Conservation (phyloP, 768 basidiomycete species). For the Hypsizygus marmoreus region DNA sequence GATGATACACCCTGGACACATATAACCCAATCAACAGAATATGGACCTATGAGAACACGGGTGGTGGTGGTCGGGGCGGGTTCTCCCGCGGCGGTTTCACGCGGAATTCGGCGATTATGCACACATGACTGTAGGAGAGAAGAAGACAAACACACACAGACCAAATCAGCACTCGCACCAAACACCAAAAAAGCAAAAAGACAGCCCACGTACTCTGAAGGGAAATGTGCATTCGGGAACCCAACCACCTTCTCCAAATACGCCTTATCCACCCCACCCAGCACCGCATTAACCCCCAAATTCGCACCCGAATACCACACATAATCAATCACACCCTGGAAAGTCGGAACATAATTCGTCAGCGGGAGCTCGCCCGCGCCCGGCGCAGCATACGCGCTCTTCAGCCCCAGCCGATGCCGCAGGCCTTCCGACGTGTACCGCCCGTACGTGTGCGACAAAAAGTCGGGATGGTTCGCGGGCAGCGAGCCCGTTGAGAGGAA, state of each 20-base stretch:
- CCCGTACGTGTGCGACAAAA: slow-evolving; percentile 90
- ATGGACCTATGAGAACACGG: slow-evolving; percentile 23
- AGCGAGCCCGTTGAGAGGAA: slow-evolving; percentile 76
- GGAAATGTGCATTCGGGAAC: slow-evolving; percentile 96
- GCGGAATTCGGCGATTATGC: slow-evolving; percentile 73
- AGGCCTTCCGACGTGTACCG: slow-evolving; percentile 90
- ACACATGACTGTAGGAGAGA: slow-evolving; percentile 59
- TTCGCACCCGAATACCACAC: slow-evolving; percentile 86
- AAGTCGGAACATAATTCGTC: slow-evolving; percentile 91
- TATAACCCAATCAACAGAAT: slow-evolving; percentile 14
- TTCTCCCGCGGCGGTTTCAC: slow-evolving; percentile 69
- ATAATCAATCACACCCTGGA: slow-evolving; percentile 88
- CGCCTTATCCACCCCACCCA: slow-evolving; percentile 81
- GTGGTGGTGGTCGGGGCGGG: slow-evolving; percentile 26
- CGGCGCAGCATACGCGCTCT: slow-evolving; percentile 75
- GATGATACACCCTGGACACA: slow-evolving; percentile 10
- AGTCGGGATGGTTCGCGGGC: slow-evolving; percentile 82
- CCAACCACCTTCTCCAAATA: slow-evolving; percentile 93
- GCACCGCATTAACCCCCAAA: slow-evolving; percentile 76
- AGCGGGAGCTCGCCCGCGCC: slow-evolving; percentile 54
- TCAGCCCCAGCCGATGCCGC: slow-evolving; percentile 75
- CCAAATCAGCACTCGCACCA: slow-evolving; percentile 14
- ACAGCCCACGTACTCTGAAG: slow-evolving; percentile 79
- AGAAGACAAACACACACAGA: too few relatives aligned
- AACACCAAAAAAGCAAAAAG: slow-evolving; percentile 3